Percentiles rank a stretch among this genome's conserved stretches.
Conservation (phyloP, 495 filamentous ascomycete species). For the Aspergillus conjunctus region DNA sequence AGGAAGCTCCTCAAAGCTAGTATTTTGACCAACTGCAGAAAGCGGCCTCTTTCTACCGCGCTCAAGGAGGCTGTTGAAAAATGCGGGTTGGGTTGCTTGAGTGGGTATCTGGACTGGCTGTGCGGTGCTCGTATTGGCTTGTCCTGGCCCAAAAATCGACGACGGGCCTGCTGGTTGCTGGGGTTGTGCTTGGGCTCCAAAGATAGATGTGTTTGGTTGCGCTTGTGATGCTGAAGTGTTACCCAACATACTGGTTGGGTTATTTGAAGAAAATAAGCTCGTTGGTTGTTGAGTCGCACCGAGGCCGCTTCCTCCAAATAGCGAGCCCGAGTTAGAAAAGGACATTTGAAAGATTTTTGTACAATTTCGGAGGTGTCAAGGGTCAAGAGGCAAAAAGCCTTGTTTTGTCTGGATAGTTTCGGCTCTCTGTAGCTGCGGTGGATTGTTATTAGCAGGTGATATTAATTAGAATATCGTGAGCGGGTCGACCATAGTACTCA, state of each 20-base stretch:
- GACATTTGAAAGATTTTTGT: conserved; percentile 24
- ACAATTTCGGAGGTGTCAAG: not conserved
- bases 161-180: conserved; percentile 41
- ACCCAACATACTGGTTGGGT: conserved; percentile 34
- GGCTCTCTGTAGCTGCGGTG: not conserved
- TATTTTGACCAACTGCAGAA: conserved; percentile 38
- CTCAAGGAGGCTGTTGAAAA: conserved; percentile 86
- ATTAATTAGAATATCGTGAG: not conserved
- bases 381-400: not conserved
- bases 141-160: conserved; percentile 37
- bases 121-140: conserved; percentile 23
- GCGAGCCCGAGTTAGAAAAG: conserved; percentile 33
- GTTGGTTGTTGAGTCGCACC: conserved; percentile 31
- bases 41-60: conserved; percentile 61
- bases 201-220: conserved; percentile 31
- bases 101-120: conserved; percentile 28
- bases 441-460: not conserved
- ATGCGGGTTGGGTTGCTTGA: conserved; percentile 60
- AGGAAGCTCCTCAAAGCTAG: conserved; percentile 51
- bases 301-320: conserved; percentile 41
- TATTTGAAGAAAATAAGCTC: conserved; percentile 41
- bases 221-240: conserved; percentile 30
- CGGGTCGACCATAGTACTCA: not conserved
- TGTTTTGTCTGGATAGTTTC: not conserved
- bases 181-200: conserved; percentile 33